phyloP scores from a whole-genome alignment of 352 stramenopile genomes.

The Nothophytophthora sp. region DNA sequence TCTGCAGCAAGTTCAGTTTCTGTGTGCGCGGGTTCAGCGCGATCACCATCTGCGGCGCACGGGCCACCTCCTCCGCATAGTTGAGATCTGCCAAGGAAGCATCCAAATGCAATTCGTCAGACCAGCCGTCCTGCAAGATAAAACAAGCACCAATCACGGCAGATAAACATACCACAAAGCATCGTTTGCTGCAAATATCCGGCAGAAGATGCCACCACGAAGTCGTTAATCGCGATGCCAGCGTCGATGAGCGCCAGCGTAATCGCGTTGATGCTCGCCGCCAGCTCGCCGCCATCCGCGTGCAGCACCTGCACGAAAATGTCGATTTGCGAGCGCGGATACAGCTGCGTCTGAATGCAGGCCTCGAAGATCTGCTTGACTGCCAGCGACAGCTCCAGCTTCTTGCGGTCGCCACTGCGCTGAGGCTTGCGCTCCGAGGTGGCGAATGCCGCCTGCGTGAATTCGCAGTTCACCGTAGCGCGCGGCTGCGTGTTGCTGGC shows the following conservation, averaged over 20 bases:
- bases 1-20: slow-evolving; percentile 88
- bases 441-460: slow-evolving; percentile 87
- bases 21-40: slow-evolving; percentile 88
- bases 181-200: slow-evolving; percentile 91
- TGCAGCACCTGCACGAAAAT: slow-evolving; percentile 93
- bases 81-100: slow-evolving; percentile 82
- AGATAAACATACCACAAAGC: slow-evolving; percentile 78
- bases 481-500: slow-evolving; percentile 71
- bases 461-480: slow-evolving; percentile 82
- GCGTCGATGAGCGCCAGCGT: slow-evolving; percentile 91
- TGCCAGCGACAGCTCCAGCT: slow-evolving; percentile 85
- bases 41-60: slow-evolving; percentile 86
- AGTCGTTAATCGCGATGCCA: slow-evolving; percentile 91
- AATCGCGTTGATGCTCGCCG: slow-evolving; percentile 90
- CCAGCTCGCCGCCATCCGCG: slow-evolving; percentile 87
- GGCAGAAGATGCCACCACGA: slow-evolving; percentile 88
- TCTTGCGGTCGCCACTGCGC: slow-evolving; percentile 85
- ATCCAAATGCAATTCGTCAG: no score
- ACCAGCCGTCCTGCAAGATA: no score
- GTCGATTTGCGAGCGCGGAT: slow-evolving; percentile 92
- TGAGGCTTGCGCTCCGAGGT: slow-evolving; percentile 84
- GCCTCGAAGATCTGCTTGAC: slow-evolving; percentile 93
- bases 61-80: slow-evolving; percentile 88
- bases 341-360: slow-evolving; percentile 91
- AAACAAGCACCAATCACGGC: no score